Conservation (phyloP, 495 filamentous ascomycete genomes). For the Bryoglossum gracile region DNA sequence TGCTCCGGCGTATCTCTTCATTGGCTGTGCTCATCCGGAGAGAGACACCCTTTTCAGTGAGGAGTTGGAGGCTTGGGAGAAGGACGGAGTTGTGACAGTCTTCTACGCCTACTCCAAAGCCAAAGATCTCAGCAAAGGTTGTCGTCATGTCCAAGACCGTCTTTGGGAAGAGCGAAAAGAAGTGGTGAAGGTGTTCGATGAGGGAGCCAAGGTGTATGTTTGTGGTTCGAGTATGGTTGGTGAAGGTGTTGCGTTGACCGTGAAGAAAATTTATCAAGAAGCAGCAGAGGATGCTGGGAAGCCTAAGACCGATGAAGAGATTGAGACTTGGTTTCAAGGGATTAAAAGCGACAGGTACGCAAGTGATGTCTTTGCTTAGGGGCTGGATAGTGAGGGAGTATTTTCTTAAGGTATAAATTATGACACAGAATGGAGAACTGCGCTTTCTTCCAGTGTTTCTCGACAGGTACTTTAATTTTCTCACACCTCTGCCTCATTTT, state of each 20-base stretch:
- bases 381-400: not conserved
- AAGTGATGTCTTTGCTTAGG: slow-evolving; percentile 11
- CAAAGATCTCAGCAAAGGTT: slow-evolving; percentile 31
- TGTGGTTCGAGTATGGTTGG: slow-evolving; percentile 59
- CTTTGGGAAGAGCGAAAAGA: slow-evolving; percentile 47
- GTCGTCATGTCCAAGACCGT: slow-evolving; percentile 56
- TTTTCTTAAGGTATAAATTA: not conserved
- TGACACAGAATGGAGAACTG: not conserved
- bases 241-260: slow-evolving; percentile 47
- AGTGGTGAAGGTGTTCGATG: slow-evolving; percentile 44
- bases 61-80: slow-evolving; percentile 53
- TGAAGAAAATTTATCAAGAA: slow-evolving; percentile 40
- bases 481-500: not conserved
- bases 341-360: slow-evolving; percentile 27
- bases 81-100: slow-evolving; percentile 49
- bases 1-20: slow-evolving; percentile 54
- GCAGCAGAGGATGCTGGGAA: slow-evolving; percentile 30
- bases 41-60: slow-evolving; percentile 53
- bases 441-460: not conserved
- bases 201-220: slow-evolving; percentile 57
- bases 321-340: slow-evolving; percentile 47
- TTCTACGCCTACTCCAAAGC: slow-evolving; percentile 47
- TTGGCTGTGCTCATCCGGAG: slow-evolving; percentile 52
- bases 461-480: not conserved
- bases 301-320: slow-evolving; percentile 34